phyloP scores from a whole-genome alignment of 345 rosid species.

The Ricinus communis region DNA sequence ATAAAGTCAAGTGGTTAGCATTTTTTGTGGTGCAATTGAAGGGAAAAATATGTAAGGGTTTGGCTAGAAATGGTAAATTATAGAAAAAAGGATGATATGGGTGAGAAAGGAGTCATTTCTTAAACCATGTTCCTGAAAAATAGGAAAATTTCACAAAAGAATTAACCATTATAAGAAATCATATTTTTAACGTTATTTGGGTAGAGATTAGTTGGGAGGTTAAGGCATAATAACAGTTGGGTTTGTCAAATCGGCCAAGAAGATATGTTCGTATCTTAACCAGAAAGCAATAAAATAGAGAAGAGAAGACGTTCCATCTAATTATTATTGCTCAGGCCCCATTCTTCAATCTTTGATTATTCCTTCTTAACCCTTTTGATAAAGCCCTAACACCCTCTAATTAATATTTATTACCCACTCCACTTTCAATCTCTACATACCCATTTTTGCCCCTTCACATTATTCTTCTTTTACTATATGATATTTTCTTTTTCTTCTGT shows the following conservation, averaged over 20 bases:
- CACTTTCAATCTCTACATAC: background rate
- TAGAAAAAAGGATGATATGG: too few species aligned
- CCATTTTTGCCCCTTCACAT: background rate
- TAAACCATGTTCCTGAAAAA: background rate
- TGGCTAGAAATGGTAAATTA: background rate
- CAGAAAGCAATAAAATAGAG: conserved; percentile 38
- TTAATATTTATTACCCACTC: conserved; percentile 15
- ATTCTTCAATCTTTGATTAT: conserved; percentile 33
- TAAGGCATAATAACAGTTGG: background rate
- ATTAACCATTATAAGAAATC: background rate
- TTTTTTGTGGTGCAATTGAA: too few species aligned
- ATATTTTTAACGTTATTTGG: background rate
- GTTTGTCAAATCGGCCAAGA: background rate
- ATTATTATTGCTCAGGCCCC: conserved; percentile 33
- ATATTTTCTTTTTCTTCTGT: background rate
- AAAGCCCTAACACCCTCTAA: conserved; percentile 48
- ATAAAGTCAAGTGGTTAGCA: too few species aligned
- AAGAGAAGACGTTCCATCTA: conserved; percentile 33
- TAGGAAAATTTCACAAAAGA: background rate
- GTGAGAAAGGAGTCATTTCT: too few species aligned
- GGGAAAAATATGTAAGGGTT: background rate
- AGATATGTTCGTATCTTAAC: conserved; percentile 30
- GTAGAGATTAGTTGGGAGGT: conserved; percentile 5
- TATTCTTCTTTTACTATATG: background rate
- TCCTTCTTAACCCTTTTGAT: conserved; percentile 50